A percentile compares a stretch with the other conserved stretches of the same genome.
phyloP scores from a whole-genome alignment of 768 basidiomycete genomes.

The Psilocybe sp. region DNA sequence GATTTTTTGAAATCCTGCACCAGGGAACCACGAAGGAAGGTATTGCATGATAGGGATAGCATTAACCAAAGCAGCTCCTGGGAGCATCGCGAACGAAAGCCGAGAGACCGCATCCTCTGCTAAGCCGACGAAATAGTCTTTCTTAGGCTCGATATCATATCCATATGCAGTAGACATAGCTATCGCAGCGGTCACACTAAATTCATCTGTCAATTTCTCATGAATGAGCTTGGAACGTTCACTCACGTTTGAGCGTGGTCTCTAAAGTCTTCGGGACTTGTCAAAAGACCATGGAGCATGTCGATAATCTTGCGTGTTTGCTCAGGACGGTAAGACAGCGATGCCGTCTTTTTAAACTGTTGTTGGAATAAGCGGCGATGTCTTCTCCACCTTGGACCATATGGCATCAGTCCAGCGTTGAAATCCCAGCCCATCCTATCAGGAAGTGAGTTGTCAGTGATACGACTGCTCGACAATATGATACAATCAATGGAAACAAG shows the following conservation, averaged over 20 bases:
- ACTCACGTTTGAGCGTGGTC: slow-evolving; percentile 9
- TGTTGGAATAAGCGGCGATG: slow-evolving; percentile 22
- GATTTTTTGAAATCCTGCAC: slow-evolving; percentile 2
- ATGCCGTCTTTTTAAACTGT: slow-evolving; percentile 16
- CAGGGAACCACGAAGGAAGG: slow-evolving; percentile 15
- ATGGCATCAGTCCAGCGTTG: slow-evolving; percentile 19
- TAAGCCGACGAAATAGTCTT: slow-evolving; percentile 11
- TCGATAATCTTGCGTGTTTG: slow-evolving; percentile 7
- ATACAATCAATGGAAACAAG: not conserved
- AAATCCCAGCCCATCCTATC: slow-evolving; percentile 22
- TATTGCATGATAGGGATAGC: slow-evolving; percentile 11
- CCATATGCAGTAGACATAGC: slow-evolving; percentile 17
- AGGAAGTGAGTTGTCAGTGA: not conserved
- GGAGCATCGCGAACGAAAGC: not conserved
- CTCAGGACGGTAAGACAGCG: slow-evolving; percentile 10
- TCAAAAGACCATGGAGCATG: slow-evolving; percentile 11
- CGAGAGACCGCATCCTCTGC: slow-evolving; percentile 8
- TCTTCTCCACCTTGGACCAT: slow-evolving; percentile 20
- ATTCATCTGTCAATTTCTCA: not conserved
- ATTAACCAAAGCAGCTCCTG: slow-evolving; percentile 8
- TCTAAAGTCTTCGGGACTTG: slow-evolving; percentile 8
- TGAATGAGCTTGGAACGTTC: not conserved
- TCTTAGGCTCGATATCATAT: slow-evolving; percentile 10
- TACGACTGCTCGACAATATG: not conserved
- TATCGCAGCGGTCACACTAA: slow-evolving; percentile 14